Evolutionary conservation across 1,139 yeast genomes (phyloP).

Genomic region (Lodderomyces margitis): DNA sequence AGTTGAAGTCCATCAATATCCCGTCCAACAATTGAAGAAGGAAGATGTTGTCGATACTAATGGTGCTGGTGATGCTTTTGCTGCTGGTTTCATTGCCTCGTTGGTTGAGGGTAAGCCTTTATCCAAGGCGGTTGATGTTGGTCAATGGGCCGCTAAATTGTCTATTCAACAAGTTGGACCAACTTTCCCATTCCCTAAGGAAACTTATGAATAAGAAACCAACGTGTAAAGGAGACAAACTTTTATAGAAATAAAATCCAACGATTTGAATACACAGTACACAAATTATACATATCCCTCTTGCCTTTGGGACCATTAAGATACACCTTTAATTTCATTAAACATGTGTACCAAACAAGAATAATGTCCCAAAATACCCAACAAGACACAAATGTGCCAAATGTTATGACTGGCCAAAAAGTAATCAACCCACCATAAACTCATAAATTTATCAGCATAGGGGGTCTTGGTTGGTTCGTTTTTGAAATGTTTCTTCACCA

Average conservation of each 20-base stretch:
- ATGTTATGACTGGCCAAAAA: constrained; percentile 76
- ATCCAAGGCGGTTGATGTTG: constrained; percentile 68
- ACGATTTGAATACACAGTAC: constrained; percentile 3
- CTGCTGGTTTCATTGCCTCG: constrained; percentile 95
- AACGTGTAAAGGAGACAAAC: background rate
- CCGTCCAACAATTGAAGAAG: constrained; percentile 69
- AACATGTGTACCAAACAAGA: constrained; percentile 72
- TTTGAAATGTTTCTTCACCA: constrained; percentile 55
- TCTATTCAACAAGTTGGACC: constrained; percentile 95
- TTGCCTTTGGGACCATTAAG: too few relatives aligned
- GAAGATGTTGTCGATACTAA: constrained; percentile 83
- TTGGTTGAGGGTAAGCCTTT: constrained; percentile 72
- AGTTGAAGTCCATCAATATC: constrained; percentile 49
- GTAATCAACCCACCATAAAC: constrained; percentile 86
- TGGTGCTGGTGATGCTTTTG: constrained; percentile 99
- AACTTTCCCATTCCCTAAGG: constrained; percentile 83
- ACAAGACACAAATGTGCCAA: constrained; percentile 90
- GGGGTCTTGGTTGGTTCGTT: constrained; percentile 46
- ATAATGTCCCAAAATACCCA: constrained; percentile 87
- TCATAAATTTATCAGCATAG: constrained; percentile 48
- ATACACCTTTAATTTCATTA: constrained; percentile 8
- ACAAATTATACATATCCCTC: background rate
- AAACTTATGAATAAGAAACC: constrained; percentile 36
- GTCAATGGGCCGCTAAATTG: constrained; percentile 95
- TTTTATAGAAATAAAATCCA: background rate